Base-by-base conservation (phyloP, 371 early-diverging fungal species). In the Cokeromyces recurvatus region DNA sequence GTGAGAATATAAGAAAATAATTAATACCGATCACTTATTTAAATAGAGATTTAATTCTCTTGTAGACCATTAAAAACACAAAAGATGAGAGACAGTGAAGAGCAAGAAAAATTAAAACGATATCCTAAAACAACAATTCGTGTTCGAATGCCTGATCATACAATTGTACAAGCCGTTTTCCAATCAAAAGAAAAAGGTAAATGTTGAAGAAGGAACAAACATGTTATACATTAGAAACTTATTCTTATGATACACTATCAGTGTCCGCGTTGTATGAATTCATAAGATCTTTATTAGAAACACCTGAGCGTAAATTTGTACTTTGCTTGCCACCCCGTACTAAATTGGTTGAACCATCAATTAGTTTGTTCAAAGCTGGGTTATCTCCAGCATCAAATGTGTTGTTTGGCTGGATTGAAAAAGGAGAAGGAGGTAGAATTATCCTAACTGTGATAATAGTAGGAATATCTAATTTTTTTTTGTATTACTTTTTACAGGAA, bases 101-200 rank as follows among this genome's bases (percentile, higher is more conserved):
- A 75, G 20, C 52, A 48, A 19, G 76, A 71, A 34, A 62, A 58
- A 21, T 46, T 75, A 51, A 71, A 71, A 29, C 64, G 58, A 42
- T 67, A 71, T 48, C 76, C 76, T 9, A 64, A 59, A 25, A 67
- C 76, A 4, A 68, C 69, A 17, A 68, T 75, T 32, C 69, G 76
- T 44, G 57, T 75, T 23, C 69, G 66, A 15, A 61, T 75, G 43
- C 69, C 76, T 20, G 70, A 75, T 49, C 53, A 65, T 21, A 57
- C 55, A 1, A 55, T 69, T 34, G 48, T 75, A 2, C 76, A 75
- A 45, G 71, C 69, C 5, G 46, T 48, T 4, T 75, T 75, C 44
- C 37, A 56, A 31, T 68, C 75, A 10, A 71, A 57, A 38, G 75
- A 74, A 38, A 66, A 37, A 60, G 69, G 70, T 66, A 64, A 42